Base-by-base conservation (phyloP, 805 yeast genomes). In the Lachancea dasiensis region DNA sequence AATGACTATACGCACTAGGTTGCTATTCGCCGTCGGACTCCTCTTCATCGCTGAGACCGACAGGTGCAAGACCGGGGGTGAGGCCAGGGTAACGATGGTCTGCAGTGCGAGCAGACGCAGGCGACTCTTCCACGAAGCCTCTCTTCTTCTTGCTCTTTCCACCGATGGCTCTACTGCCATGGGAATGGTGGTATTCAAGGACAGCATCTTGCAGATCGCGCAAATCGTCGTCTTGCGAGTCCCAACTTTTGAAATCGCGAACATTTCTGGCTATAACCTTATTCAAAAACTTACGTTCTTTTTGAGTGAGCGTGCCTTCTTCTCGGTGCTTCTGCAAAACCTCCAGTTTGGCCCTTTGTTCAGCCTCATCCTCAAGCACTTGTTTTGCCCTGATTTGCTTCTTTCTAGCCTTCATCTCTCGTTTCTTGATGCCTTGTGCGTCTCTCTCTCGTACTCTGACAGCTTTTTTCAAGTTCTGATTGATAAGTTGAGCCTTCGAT, bases 11-110 rank as follows among this genome's bases (percentile, higher is more conserved):
- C n/a, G n/a, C n/a, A n/a, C n/a, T n/a, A n/a, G n/a, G n/a, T n/a
- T n/a, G n/a, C 21, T 31, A 30, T 30, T 61, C 64, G 25, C 58
- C 64, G 14, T 57, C 62, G 9, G 57, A 52, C 11, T 56, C 61
- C 18, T 72, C 76, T 40, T 75, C 78, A 47, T 76, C 80, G 30
- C 74, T 71, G 46, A 69, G 65, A 24, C 78, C 89, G 17, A 84
- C 87, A 22, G 92, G 92, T 1, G 92, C 94, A 59, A 84, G 69
- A 45, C 94, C 94, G 1, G 92, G 94, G 0, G 94, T 84, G 39
- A 84, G 67, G 19, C 92, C 90, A 27, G 84, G 63, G 42, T 60
- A 67, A 19, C 60, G 58, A 35, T 55, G 54, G 38, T 51, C 60
- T 20, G 38, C 29, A 10, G 48, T 47, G 6, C 29, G 31, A 8